Evolutionary conservation across 2,329 filamentous ascomycete species (phyloP).

Genomic region (Allantophomopsis cytisporea): DNA sequence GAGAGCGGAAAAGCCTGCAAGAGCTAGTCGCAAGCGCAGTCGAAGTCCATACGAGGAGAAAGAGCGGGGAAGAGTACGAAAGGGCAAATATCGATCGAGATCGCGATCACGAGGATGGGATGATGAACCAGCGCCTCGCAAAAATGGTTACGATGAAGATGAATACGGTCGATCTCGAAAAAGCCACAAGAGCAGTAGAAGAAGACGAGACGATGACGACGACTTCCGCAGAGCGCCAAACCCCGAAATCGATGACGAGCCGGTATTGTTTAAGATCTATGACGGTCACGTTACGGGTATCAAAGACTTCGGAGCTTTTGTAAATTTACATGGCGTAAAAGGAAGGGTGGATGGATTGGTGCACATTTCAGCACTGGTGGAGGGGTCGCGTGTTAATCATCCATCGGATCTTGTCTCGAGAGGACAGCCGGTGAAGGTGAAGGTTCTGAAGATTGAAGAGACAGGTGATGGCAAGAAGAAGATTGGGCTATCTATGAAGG

Average conservation of each 20-base stretch:
- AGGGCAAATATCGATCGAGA: slow-evolving; percentile 31
- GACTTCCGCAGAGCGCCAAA: slow-evolving; percentile 52
- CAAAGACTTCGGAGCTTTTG: slow-evolving; percentile 93
- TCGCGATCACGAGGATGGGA: slow-evolving; percentile 33
- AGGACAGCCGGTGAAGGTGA: slow-evolving; percentile 81
- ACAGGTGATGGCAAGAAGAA: slow-evolving; percentile 26
- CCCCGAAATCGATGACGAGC: slow-evolving; percentile 67
- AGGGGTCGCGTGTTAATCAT: slow-evolving; percentile 78
- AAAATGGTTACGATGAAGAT: slow-evolving; percentile 39
- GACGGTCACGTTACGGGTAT: slow-evolving; percentile 80
- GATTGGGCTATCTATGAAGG: slow-evolving; percentile 91
- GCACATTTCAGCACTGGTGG: slow-evolving; percentile 79
- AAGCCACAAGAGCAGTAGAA: slow-evolving; percentile 24
- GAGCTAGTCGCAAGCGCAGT: slow-evolving; percentile 34
- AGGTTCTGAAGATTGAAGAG: slow-evolving; percentile 77
- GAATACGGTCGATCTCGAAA: slow-evolving; percentile 38
- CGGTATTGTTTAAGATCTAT: slow-evolving; percentile 78
- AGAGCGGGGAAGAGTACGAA: slow-evolving; percentile 19
- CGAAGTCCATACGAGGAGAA: slow-evolving; percentile 31
- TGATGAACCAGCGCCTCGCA: slow-evolving; percentile 20
- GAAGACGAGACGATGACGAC: slow-evolving; percentile 34
- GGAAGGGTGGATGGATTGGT: slow-evolving; percentile 89
- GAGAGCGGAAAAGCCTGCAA: slow-evolving; percentile 20
- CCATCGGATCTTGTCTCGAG: slow-evolving; percentile 75
- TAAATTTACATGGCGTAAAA: slow-evolving; percentile 75